A percentile compares a stretch with the other conserved stretches of the same genome.
Evolutionary conservation across 306 rosid species (phyloP).

Genomic region (Begonia masoniana): DNA sequence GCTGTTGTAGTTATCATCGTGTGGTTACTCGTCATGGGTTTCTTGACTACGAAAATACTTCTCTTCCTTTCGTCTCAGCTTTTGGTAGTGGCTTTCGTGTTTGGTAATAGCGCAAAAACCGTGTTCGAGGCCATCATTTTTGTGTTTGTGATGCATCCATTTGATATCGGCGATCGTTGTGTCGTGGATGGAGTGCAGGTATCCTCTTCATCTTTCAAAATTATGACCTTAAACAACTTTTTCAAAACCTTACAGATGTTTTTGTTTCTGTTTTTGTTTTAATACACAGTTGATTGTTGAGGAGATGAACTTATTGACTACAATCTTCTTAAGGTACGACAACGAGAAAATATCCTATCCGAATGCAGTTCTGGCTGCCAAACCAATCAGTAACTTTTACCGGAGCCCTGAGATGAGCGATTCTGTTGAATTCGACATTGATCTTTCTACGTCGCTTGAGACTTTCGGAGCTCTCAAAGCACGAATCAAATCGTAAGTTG

Average conservation of each 20-base stretch:
- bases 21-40: slow-evolving; percentile 64
- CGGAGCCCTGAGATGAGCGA: slow-evolving; percentile 86
- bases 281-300: slow-evolving; percentile 63
- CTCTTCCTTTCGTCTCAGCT: slow-evolving; percentile 75
- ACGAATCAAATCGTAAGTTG: slow-evolving; percentile 41
- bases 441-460: slow-evolving; percentile 62
- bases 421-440: slow-evolving; percentile 50
- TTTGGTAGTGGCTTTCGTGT: slow-evolving; percentile 51
- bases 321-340: slow-evolving; percentile 64
- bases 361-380: slow-evolving; percentile 61
- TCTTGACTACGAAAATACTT: slow-evolving; percentile 58
- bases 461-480: slow-evolving; percentile 50
- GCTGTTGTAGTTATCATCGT: slow-evolving; percentile 30
- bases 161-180: slow-evolving; percentile 83
- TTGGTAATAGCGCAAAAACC: slow-evolving; percentile 64
- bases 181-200: slow-evolving; percentile 89
- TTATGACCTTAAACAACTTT: too few relatives aligned
- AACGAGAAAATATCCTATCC: slow-evolving; percentile 83
- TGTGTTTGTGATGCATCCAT: slow-evolving; percentile 83
- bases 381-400: slow-evolving; percentile 74
- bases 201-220: slow-evolving; percentile 6
- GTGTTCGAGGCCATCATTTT: slow-evolving; percentile 81
- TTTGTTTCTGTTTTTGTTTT: too few relatives aligned
- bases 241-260: too few relatives aligned
- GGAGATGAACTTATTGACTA: slow-evolving; percentile 82